Base-by-base conservation (phyloP, 306 rosid genomes). In the Trifolium repens region DNA sequence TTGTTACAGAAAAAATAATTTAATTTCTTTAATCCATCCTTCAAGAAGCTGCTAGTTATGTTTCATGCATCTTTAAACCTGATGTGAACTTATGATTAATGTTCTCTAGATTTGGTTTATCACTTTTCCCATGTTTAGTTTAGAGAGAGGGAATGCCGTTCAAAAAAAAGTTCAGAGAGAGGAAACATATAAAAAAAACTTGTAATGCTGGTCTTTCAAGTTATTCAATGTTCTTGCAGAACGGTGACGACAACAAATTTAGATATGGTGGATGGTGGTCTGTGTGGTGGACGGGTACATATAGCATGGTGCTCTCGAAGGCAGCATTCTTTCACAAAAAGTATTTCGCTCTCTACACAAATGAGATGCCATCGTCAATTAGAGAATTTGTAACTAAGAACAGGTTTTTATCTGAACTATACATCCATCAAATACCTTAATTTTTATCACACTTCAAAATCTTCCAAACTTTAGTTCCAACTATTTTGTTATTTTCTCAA, bases 231-330 rank as follows among this genome's bases (percentile, higher is more conserved):
- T 72, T 49, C 27, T 32, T 86, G 84, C 90, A 91, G 97, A 77
- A 83, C 35, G 91, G 76, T n/a, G 53, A 80, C 74, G 35, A 15
- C 71, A 79, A 73, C 81, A 73, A 68, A 72, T 91, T 78, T 70
- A 72, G 2, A 26, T 94, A 94, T 82, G 96, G 97, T 24, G 99
- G 99, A 73, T 94, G 99, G 99, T 92, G 96, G 99, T 92, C 97
- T 2, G 99, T 94, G 70, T 94, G 99, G 99, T 94, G 99, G 99
- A 89, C 91, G 14, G 99, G 99, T 42, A 84, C 90, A 26, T 94
- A 94, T 84, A 94, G 99, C 73, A 90, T 94, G 93, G 96, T 94
- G 44, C 96, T 94, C 60, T 94, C 99, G 9, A 94, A 94, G 89
- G 99, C 99, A 34, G 97, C 99, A 35, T 92, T 94, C 82, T 92